Conservation (phyloP, 2,329 filamentous ascomycete species). For the Colletotrichum ledebouriae region DNA sequence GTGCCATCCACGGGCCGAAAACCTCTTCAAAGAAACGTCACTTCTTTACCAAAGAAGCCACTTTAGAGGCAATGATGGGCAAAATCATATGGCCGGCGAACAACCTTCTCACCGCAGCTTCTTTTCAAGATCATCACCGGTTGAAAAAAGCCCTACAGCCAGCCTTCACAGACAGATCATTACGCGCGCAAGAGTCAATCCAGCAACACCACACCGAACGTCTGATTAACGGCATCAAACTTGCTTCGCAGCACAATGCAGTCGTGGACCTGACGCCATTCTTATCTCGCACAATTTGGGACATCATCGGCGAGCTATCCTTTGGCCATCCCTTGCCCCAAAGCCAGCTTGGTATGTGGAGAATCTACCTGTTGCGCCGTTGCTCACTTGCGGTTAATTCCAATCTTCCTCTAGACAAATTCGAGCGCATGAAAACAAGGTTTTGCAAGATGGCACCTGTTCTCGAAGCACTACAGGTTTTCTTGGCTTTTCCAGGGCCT, state of each 20-base stretch:
- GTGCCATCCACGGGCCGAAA: conserved; percentile 9
- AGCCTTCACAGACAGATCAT: conserved; percentile 12
- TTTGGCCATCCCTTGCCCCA: conserved; percentile 24
- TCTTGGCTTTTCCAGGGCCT: conserved; percentile 11
- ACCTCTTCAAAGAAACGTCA: not conserved
- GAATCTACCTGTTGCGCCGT: no score
- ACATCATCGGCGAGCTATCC: conserved; percentile 23
- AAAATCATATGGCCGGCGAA: conserved; percentile 29
- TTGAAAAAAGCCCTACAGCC: conserved; percentile 20
- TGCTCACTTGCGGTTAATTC: no score
- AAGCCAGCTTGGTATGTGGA: conserved; percentile 11
- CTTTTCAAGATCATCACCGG: conserved; percentile 12
- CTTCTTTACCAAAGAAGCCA: conserved; percentile 28
- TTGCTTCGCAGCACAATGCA: not conserved
- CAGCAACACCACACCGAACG: not conserved
- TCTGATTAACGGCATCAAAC: not conserved
- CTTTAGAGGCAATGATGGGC: conserved; percentile 31
- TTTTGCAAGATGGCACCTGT: conserved; percentile 24
- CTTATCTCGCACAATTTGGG: conserved; percentile 15
- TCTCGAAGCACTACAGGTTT: conserved; percentile 25
- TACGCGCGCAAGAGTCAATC: conserved; percentile 4
- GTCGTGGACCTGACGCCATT: conserved; percentile 17
- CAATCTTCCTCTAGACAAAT: not conserved
- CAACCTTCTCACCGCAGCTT: conserved; percentile 20
- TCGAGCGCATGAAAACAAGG: conserved; percentile 10